Percentiles rank a stretch among this genome's conserved stretches.
phyloP scores from a whole-genome alignment of 1,139 yeast genomes.

The Suhomyces bribrorum region DNA sequence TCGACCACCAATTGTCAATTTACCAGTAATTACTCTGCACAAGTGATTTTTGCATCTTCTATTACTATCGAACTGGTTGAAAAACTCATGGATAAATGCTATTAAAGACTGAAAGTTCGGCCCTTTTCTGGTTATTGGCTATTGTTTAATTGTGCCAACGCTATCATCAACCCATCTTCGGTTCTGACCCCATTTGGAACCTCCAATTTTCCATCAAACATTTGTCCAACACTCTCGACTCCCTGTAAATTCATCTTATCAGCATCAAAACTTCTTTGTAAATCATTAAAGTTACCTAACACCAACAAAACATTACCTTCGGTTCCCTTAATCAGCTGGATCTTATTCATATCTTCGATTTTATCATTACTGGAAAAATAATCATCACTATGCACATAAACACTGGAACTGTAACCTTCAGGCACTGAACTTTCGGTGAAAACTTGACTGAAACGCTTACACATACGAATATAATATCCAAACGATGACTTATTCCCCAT shows the following conservation, averaged over 20 bases:
- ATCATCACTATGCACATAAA: conserved; percentile 69
- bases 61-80: too few species aligned
- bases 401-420: conserved; percentile 70
- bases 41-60: too few species aligned
- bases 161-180: conserved; percentile 70
- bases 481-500: conserved; percentile 61
- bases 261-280: conserved; percentile 49
- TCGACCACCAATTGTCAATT: too few species aligned
- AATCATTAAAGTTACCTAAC: conserved; percentile 63
- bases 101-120: too few species aligned
- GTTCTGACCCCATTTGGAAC: conserved; percentile 60
- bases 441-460: conserved; percentile 57
- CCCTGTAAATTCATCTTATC: conserved; percentile 53
- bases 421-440: conserved; percentile 66
- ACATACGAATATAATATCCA: conserved; percentile 77
- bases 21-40: too few species aligned
- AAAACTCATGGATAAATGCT: too few species aligned
- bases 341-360: conserved; percentile 15
- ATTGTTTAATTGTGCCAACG: conserved; percentile 46
- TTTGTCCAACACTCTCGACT: conserved; percentile 53
- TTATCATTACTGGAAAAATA: conserved; percentile 40
- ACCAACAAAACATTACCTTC: conserved; percentile 50
- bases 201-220: conserved; percentile 66
- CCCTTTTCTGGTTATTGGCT: too few species aligned
- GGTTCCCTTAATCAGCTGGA: conserved; percentile 14